Conservation (phyloP, 441 rosid genomes). For the Populus hybrid region DNA sequence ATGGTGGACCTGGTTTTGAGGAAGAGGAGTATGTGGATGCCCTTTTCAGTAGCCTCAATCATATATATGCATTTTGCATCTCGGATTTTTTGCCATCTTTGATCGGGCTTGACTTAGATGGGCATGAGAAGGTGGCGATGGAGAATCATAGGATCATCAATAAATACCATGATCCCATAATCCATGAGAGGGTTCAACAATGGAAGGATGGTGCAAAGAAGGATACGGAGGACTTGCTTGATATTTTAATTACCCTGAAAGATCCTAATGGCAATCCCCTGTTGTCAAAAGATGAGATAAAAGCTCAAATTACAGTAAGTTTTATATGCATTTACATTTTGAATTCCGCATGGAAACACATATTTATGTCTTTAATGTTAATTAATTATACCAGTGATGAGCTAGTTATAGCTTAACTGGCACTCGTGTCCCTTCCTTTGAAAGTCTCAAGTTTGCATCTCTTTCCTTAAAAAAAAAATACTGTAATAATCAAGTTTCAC, state of each 20-base stretch:
- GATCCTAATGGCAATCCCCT: constrained; percentile 36
- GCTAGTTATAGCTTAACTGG: too few species aligned
- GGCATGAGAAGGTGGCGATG: constrained; percentile 43
- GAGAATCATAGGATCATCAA: constrained; percentile 18
- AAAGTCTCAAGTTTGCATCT: too few species aligned
- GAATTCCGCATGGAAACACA: too few species aligned
- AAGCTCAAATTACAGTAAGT: constrained; percentile 42
- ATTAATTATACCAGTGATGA: too few species aligned
- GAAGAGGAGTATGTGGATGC: constrained; percentile 49
- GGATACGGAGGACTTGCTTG: constrained; percentile 45
- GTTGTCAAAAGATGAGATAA: constrained; percentile 42
- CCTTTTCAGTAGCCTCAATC: constrained; percentile 28
- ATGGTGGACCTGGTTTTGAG: constrained; percentile 43
- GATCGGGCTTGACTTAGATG: constrained; percentile 49
- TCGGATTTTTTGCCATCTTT: constrained; percentile 56
- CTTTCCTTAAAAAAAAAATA: too few species aligned
- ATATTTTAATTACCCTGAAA: constrained; percentile 31
- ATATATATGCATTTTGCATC: constrained; percentile 40
- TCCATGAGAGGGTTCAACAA: constrained; percentile 43
- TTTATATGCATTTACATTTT: neutral
- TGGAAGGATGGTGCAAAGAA: constrained; percentile 26
- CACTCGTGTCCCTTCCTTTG: too few species aligned
- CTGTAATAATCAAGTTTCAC: too few species aligned
- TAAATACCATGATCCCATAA: constrained; percentile 48
- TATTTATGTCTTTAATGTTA: too few species aligned